Evolutionary conservation across 2,329 filamentous ascomycete genomes (phyloP).

Genomic region (Hymenoscyphus linearis): DNA sequence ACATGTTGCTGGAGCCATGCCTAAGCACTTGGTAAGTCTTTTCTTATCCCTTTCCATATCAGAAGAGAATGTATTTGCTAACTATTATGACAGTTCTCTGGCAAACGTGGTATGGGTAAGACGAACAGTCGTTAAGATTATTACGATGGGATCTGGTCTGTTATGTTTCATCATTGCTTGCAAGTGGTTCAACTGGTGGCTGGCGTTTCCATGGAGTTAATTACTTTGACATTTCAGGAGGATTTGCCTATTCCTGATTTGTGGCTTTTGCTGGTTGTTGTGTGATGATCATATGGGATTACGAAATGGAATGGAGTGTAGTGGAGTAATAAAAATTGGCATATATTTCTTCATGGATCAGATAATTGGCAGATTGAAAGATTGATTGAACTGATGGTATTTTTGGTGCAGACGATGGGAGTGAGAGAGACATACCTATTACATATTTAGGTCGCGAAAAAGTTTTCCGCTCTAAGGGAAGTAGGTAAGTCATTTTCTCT

Average conservation of each 20-base stretch:
- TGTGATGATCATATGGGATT: not conserved
- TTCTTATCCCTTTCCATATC: conserved; percentile 1
- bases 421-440: too few relatives aligned
- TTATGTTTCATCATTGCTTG: not conserved
- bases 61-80: conserved; percentile 4
- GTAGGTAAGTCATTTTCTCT: too few relatives aligned
- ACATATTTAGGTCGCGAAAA: too few relatives aligned
- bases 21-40: conserved; percentile 81
- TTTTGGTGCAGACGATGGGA: not conserved
- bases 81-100: conserved; percentile 59
- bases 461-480: too few relatives aligned
- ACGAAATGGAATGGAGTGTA: not conserved
- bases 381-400: not conserved
- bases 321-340: not conserved
- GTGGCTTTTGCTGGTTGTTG: not conserved
- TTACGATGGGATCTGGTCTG: not conserved
- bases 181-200: conserved; percentile 1
- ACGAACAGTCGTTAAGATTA: conserved; percentile 60
- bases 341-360: not conserved
- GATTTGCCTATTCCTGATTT: not conserved
- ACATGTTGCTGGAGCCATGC: conserved; percentile 73
- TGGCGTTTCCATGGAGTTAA: not conserved
- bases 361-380: not conserved
- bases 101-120: conserved; percentile 93
- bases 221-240: not conserved